Evolutionary conservation across 805 yeast species (phyloP).

Genomic region (Kuraishia capsulata): DNA sequence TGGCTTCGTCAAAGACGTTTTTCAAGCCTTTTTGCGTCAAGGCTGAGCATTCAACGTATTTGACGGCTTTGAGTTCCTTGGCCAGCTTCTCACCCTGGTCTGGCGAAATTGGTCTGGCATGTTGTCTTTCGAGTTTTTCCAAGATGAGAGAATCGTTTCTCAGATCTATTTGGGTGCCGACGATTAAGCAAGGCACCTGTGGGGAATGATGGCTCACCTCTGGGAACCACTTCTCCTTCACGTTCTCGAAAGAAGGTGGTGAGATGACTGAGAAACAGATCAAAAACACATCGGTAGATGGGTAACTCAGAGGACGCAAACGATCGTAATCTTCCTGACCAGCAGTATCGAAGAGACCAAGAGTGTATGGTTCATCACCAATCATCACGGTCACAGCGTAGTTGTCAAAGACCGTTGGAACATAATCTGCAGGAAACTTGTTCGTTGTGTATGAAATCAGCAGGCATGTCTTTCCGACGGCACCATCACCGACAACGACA

Average conservation of each 20-base stretch:
- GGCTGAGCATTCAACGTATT: slow-evolving; percentile 97
- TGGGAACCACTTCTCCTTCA: slow-evolving; percentile 97
- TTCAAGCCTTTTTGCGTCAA: slow-evolving; percentile 94
- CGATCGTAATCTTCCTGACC: slow-evolving; percentile 99
- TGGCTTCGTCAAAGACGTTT: slow-evolving; percentile 97
- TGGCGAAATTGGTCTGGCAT: slow-evolving; percentile 73
- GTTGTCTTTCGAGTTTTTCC: slow-evolving; percentile 85
- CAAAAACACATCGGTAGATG: slow-evolving; percentile 93
- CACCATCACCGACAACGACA: slow-evolving; percentile 99
- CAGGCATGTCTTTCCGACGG: slow-evolving; percentile 96
- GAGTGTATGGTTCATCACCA: slow-evolving; percentile 96
- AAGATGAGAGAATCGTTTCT: slow-evolving; percentile 88
- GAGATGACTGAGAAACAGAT: slow-evolving; percentile 96
- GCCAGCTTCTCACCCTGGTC: slow-evolving; percentile 92
- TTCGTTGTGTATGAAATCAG: slow-evolving; percentile 93
- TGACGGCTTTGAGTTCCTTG: slow-evolving; percentile 88
- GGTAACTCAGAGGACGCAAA: slow-evolving; percentile 91
- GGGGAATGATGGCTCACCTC: slow-evolving; percentile 94
- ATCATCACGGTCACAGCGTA: slow-evolving; percentile 92
- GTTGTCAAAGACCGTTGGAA: slow-evolving; percentile 96
- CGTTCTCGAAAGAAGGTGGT: slow-evolving; percentile 96
- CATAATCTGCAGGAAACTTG: slow-evolving; percentile 96
- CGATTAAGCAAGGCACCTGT: slow-evolving; percentile 95
- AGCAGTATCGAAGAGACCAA: slow-evolving; percentile 97
- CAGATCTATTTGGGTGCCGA: slow-evolving; percentile 93